These are phyloP conservation scores for Plantago rigida DNA, from an alignment of 305 asterid species.

Conservation along the genomic window DNA sequence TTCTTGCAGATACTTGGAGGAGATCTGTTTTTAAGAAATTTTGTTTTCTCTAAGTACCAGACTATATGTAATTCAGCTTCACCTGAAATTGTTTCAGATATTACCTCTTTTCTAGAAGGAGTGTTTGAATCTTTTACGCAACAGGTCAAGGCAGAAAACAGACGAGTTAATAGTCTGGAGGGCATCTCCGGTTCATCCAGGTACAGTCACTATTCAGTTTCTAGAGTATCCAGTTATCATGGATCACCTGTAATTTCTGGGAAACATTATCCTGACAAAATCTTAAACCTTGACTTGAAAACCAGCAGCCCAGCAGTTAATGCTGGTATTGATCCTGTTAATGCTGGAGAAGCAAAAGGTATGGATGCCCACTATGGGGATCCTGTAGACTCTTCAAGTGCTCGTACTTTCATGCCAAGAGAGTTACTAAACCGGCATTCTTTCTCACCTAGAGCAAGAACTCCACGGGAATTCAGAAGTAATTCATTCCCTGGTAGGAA, in stretches of 20 bases:
- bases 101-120: slow-evolving; percentile 55
- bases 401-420: slow-evolving; percentile 39
- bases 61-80: slow-evolving; percentile 55
- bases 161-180: slow-evolving; percentile 36
- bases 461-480: slow-evolving; percentile 52
- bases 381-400: slow-evolving; percentile 37
- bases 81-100: slow-evolving; percentile 52
- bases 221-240: slow-evolving; percentile 41
- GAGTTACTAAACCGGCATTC: slow-evolving; percentile 45
- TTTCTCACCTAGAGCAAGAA: slow-evolving; percentile 59
- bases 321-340: slow-evolving; percentile 29
- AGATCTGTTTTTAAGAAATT: slow-evolving; percentile 47
- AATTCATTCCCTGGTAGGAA: slow-evolving; percentile 41
- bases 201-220: slow-evolving; percentile 35
- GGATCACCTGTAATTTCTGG: slow-evolving; percentile 48
- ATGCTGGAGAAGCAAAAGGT: slow-evolving; percentile 41
- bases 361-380: slow-evolving; percentile 42
- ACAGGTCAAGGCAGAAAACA: slow-evolving; percentile 45
- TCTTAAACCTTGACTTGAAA: slow-evolving; percentile 33
- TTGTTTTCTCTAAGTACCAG: slow-evolving; percentile 61
- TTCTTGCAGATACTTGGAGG: slow-evolving; percentile 59
- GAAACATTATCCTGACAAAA: slow-evolving; percentile 33
- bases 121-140: slow-evolving; percentile 51
- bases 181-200: slow-evolving; percentile 40
- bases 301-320: slow-evolving; percentile 24